Base-by-base conservation (phyloP, 805 yeast species). In the Saturnispora sekii region DNA sequence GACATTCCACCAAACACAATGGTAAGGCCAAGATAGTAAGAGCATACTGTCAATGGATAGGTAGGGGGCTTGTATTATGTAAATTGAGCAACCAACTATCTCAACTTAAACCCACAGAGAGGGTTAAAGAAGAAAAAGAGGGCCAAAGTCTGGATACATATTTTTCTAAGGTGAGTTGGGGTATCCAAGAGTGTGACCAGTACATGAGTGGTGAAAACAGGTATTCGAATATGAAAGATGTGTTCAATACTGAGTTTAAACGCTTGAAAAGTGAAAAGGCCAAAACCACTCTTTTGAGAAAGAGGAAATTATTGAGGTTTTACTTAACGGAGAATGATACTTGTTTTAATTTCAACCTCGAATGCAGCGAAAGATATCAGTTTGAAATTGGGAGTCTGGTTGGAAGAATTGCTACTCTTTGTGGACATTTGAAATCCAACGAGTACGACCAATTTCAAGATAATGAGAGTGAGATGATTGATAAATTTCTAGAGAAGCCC, bases 261-360 rank as follows among this genome's bases (percentile, higher is more conserved):
- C 21, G 15, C 14, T 17, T 40, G 16, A 40, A 40, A 26, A 28
- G 14, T 21, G 26, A 40, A n/a, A 40, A 33, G 5, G 32, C 36
- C 12, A 40, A 30, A 5, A 11, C 18, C 14, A 40, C 43, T 10
- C 15, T 32, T 11, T 35, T 35, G 35, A 41, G 36, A 14, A 41
- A 30, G n/a, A 40, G 43, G 30, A 40, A 40, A 32, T 32, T 40
- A 26, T 33, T 40, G 28, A 40, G 32, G 9, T 40, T 40, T 40
- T 40, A 40, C 10, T 40, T 40, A 34, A 21, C 43, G 28, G 38
- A 40, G 37, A 37, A 17, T 40, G 43, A 40, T 33, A 11, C 15
- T 4, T 17, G 21, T n/a, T 21, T 21, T 21, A 21, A 21, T 21
- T 21, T 21, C 26, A 21, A 21, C 7, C 26, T 21, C 26, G 6